These are phyloP conservation scores for Tetrahymena borealis DNA, from an alignment of 73 alveolate species.

Conservation along the genomic window DNA sequence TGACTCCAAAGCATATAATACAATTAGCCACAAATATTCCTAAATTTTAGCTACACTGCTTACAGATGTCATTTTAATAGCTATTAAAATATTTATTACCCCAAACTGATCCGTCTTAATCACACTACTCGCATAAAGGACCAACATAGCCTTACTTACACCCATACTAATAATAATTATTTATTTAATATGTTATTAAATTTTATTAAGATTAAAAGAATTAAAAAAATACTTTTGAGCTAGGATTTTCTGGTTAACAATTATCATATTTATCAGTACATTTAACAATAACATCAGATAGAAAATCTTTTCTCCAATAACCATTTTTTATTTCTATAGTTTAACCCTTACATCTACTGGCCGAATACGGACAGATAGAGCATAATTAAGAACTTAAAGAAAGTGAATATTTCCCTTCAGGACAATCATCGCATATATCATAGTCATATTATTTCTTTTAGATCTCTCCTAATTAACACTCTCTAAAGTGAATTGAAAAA, in stretches of 20 bases:
- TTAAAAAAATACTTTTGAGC: background rate
- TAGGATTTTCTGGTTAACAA: background rate
- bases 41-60: background rate
- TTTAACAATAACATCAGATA: background rate
- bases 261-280: background rate
- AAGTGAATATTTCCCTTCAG: background rate
- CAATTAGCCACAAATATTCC: background rate
- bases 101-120: background rate
- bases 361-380: background rate
- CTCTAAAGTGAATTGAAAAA: background rate
- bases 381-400: background rate
- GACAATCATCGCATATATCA: background rate
- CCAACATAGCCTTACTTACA: background rate
- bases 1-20: background rate
- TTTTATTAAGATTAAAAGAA: background rate
- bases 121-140: background rate
- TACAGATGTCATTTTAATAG: background rate
- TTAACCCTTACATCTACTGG: background rate
- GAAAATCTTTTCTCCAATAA: background rate
- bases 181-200: background rate
- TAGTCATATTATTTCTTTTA: background rate
- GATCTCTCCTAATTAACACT: background rate
- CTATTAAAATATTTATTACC: background rate
- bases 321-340: background rate
- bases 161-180: background rate